Evolutionary conservation across 2,329 filamentous ascomycete genomes (phyloP).

Genomic region (Fusarium staphyleae): DNA sequence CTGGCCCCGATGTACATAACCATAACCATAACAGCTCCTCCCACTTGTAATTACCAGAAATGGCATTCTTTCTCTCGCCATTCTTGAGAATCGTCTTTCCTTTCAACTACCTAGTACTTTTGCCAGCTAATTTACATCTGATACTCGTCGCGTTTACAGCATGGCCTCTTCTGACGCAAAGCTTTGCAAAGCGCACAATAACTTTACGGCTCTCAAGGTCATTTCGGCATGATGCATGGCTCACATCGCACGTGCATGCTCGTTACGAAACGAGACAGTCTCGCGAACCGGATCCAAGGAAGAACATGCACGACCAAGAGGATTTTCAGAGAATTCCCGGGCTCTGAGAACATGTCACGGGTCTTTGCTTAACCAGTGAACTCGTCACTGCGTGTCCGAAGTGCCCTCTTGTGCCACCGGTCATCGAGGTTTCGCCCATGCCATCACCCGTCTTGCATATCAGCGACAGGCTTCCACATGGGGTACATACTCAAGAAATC

Average conservation of each 20-base stretch:
- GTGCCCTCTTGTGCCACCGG: slow-evolving; percentile 9
- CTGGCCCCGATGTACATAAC: neutral
- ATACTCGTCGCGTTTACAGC: too few species aligned
- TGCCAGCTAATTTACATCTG: too few species aligned
- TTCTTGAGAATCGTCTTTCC: too few species aligned
- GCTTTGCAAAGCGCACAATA: neutral
- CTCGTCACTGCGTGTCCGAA: slow-evolving; percentile 10
- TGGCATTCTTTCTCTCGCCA: too few species aligned
- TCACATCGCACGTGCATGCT: neutral
- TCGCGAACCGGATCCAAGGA: neutral
- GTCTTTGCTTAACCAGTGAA: neutral
- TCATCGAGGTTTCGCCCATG: slow-evolving; percentile 32
- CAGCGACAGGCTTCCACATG: slow-evolving; percentile 2
- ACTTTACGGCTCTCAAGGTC: neutral
- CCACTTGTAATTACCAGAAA: too few species aligned
- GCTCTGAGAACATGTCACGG: neutral
- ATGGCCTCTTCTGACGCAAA: too few species aligned
- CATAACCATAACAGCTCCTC: neutral
- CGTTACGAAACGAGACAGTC: neutral
- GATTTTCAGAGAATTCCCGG: neutral
- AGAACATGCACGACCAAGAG: neutral
- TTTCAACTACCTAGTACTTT: too few species aligned
- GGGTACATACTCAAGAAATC: slow-evolving; percentile 2
- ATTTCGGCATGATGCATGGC: neutral
- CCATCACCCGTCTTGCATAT: slow-evolving; percentile 32